Base-by-base conservation (phyloP, 1,139 yeast genomes). In the Torulaspora pretoriensis region DNA sequence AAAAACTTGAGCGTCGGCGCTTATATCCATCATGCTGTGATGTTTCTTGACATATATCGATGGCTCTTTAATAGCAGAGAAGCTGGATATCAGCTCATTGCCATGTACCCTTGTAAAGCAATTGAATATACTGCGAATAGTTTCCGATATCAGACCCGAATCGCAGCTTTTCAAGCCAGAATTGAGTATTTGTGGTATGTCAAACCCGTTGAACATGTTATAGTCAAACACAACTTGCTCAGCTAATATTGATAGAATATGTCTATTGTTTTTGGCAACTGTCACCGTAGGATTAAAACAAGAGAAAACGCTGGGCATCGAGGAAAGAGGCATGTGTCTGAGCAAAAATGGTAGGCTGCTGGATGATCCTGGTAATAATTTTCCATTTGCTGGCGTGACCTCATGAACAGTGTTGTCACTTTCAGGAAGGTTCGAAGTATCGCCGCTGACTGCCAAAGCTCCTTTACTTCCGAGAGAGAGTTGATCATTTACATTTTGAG, bases 321-420 rank as follows among this genome's bases (percentile, higher is more conserved):
- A 74, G 30, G 73, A 69, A 0, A 81, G 69, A 28, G 84, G 80
- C 47, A 82, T 75, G 37, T 81, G 78, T 46, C 89, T 65, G 32
- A 83, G 60, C 14, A 83, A 70, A 59, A 83, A 77, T 1, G 88
- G 89, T 30, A 82, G 62, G 58, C 80, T 79, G 53, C 80, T 81
- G 9, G 68, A 64, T 2, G 61, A 46, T 37, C 55, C 60, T 2
- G 52, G 47, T 8, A 46, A 40, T 16, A 51, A 31, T 13, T 48
- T 39, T 12, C 41, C 40, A n/a, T 34, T 50, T n/a, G 47, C 38
- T 8, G 50, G 47, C 3, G 42, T 36, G n/a, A 40, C 22, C 14
- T 45, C 53, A 7, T 41, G 40, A 28, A 33, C 19, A 16, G 31
- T 38, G 4, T 37, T 23, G 32, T 46, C 40, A 19, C 38, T 41